Percentiles rank a stretch among this genome's conserved stretches.
Evolutionary conservation across 2,329 filamentous ascomycete genomes (phyloP).

Genomic region (Pyricularia sp.): DNA sequence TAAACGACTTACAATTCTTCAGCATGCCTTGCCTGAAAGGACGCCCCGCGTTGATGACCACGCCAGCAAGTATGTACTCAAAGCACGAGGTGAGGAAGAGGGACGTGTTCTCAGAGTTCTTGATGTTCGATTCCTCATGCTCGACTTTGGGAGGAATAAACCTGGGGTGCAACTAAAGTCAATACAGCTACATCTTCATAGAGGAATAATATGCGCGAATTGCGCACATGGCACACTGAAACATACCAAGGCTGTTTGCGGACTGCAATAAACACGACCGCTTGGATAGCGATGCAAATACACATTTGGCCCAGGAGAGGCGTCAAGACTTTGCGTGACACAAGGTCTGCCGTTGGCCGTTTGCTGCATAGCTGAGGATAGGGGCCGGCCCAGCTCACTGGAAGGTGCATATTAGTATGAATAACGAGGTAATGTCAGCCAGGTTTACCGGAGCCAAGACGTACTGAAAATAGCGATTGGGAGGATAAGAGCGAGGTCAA

Average conservation of each 20-base stretch:
- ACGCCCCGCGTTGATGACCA: slow-evolving; percentile 83
- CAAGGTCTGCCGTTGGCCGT: slow-evolving; percentile 82
- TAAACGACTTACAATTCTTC: slow-evolving; percentile 58
- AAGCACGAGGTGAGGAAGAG: slow-evolving; percentile 88
- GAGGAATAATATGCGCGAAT: slow-evolving; percentile 11
- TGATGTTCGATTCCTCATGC: slow-evolving; percentile 70
- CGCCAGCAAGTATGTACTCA: slow-evolving; percentile 85
- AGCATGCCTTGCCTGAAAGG: slow-evolving; percentile 77
- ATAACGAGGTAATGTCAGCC: neutral
- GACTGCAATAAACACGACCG: slow-evolving; percentile 64
- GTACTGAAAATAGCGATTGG: slow-evolving; percentile 91
- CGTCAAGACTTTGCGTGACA: slow-evolving; percentile 84
- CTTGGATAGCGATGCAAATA: slow-evolving; percentile 71
- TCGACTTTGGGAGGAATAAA: slow-evolving; percentile 73
- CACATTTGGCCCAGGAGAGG: slow-evolving; percentile 83
- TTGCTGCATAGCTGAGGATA: slow-evolving; percentile 70
- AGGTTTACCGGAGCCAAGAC: slow-evolving; percentile 15
- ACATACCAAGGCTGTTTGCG: slow-evolving; percentile 62
- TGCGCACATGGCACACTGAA: slow-evolving; percentile 20
- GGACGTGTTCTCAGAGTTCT: slow-evolving; percentile 88
- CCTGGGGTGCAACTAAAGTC: slow-evolving; percentile 25
- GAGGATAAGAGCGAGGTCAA: slow-evolving; percentile 84
- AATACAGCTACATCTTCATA: neutral
- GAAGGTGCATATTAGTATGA: neutral
- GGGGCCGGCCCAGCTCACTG: slow-evolving; percentile 90